A percentile compares a stretch with the other conserved stretches of the same genome.
These are phyloP conservation scores for Spathaspora arborariae DNA, from an alignment of 805 yeast genomes.

Conservation along the genomic window DNA sequence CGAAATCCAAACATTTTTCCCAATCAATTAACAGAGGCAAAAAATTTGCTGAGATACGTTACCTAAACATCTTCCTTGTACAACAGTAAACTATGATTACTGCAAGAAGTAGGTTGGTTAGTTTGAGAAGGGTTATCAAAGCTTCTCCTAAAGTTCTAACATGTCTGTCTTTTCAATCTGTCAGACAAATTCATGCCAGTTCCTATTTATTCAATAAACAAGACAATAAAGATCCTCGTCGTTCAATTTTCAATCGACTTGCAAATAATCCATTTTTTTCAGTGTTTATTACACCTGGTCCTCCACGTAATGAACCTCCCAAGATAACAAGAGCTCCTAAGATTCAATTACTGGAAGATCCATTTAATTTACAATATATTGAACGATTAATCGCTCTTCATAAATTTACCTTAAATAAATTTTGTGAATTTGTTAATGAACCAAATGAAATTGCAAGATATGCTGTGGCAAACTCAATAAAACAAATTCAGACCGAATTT, in stretches of 20 bases:
- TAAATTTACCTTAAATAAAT: conserved; percentile 8
- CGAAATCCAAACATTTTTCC: neutral
- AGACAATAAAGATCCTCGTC: neutral
- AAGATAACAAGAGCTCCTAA: neutral
- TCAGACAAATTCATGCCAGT: neutral
- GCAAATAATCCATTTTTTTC: neutral
- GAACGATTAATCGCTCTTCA: conserved; percentile 5
- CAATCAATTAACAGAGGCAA: neutral
- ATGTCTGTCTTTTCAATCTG: neutral
- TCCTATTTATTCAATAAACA: neutral
- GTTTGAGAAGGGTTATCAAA: neutral
- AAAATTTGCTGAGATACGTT: too few species aligned
- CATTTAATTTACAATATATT: conserved; percentile 5
- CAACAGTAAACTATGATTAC: too few species aligned
- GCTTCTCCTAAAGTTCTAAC: neutral
- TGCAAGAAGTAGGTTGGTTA: neutral
- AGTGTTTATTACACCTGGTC: neutral
- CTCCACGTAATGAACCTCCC: neutral
- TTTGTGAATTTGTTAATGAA: neutral
- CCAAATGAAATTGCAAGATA: neutral
- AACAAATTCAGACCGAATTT: neutral
- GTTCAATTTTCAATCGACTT: neutral
- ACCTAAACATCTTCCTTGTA: too few species aligned
- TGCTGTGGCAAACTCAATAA: neutral
- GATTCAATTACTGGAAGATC: conserved; percentile 3